Conservation (phyloP, 2,329 filamentous ascomycete genomes). For the Amauroascus verrucosus region DNA sequence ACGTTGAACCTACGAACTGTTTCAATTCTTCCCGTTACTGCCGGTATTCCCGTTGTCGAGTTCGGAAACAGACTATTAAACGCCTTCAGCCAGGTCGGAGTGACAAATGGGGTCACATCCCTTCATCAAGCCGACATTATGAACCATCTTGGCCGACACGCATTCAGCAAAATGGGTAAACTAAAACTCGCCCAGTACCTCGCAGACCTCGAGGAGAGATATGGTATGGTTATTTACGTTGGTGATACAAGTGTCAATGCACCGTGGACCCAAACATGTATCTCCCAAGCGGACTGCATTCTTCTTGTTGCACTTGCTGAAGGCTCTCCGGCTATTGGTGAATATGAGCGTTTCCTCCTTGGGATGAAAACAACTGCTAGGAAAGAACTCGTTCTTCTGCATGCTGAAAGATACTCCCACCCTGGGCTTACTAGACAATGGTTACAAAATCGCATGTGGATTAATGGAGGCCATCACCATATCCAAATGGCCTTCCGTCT, state of each 20-base stretch:
- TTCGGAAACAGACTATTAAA: constrained; percentile 84
- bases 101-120: constrained; percentile 78
- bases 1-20: constrained; percentile 89
- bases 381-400: constrained; percentile 82
- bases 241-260: constrained; percentile 96
- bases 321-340: constrained; percentile 78
- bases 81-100: constrained; percentile 79
- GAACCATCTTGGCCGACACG: constrained; percentile 88
- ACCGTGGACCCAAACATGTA: constrained; percentile 97
- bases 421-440: constrained; percentile 79
- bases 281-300: constrained; percentile 92
- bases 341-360: constrained; percentile 91
- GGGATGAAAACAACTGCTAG: constrained; percentile 95
- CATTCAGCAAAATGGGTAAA: constrained; percentile 96
- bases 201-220: constrained; percentile 93
- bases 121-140: constrained; percentile 89
- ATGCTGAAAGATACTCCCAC: constrained; percentile 75
- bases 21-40: constrained; percentile 78
- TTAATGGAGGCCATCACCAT: constrained; percentile 95
- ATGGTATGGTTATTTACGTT: constrained; percentile 87
- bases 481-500: constrained; percentile 87
- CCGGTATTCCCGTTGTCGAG: constrained; percentile 86
- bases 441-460: constrained; percentile 90
- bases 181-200: constrained; percentile 91
- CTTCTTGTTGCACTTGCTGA: constrained; percentile 85